Evolutionary conservation across 2,329 filamentous ascomycete species (phyloP), one percentile per base, ranked within the genome.

Genomic region (Bipolaris zeicola): DNA sequence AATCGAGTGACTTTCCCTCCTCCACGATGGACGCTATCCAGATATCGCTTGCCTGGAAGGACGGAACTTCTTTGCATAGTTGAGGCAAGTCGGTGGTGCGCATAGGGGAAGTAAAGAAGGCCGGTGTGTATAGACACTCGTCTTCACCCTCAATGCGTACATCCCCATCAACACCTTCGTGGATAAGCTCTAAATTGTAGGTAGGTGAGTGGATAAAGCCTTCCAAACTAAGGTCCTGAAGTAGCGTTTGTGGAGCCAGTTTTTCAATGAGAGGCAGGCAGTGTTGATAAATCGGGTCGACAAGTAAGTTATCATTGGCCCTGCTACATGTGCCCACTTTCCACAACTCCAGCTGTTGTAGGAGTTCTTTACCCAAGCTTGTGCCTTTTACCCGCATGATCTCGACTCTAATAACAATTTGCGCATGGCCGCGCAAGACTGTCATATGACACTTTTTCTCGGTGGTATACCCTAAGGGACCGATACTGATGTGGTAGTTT

Each of bases 221-320:
- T 26, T 57, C 44, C n/a, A 57, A 31, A 34, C 34, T 49, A 18
- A 56, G 48, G 43, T 57, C 36, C 14, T 49, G 31, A 8, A 52
- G 38, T 39, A 31, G 36, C 24, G 39, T 45, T 14, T 48, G 31
- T 36, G 48, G 52, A 5, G 43, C 43, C 13, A 59, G 24, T 28
- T n/a, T 16, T 41, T 49, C 18, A n/a, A 58, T 22, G 7, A 34
- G 18, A n/a, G 31, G 36, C 1, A 44, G 41, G 14, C 47, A 58
- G 34, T 45, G 5, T 39, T 50, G 37, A 38, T 56, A 42, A n/a
- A 59, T n/a, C 11, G 41, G 34, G 24, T 58, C 50, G 16, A 46
- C 11, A 31, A 52, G 16, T 20, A 33, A 33, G 11, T 31, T 28
- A 8, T 52, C n/a, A 3, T 33, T 52, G 18, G 11, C 13, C 36